phyloP scores from a whole-genome alignment of 129 eudicot genomes.

The Flaveria brownii region DNA sequence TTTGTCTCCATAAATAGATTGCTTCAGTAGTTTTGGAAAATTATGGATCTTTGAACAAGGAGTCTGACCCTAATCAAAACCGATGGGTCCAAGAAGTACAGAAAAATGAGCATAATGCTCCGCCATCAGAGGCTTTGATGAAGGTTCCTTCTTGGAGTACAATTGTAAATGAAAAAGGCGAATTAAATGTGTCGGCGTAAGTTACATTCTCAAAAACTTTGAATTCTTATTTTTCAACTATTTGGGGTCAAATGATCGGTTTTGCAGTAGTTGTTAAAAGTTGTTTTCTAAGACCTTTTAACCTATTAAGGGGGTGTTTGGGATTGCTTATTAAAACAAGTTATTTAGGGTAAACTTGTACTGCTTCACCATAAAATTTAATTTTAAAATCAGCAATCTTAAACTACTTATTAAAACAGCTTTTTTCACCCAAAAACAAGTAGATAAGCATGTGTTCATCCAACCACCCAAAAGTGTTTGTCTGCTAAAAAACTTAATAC shows the following conservation, averaged over 20 bases:
- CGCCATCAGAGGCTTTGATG: slow-evolving; percentile 42
- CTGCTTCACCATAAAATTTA: background rate
- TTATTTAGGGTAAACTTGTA: background rate
- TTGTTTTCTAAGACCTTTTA: background rate
- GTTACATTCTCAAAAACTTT: slow-evolving; percentile 1
- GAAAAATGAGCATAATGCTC: slow-evolving; percentile 49
- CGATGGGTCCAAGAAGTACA: slow-evolving; percentile 64
- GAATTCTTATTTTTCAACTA: background rate
- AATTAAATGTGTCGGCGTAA: slow-evolving; percentile 70
- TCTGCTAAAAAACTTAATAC: background rate
- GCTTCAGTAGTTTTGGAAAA: slow-evolving; percentile 89
- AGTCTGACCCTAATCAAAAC: slow-evolving; percentile 48
- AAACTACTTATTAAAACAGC: background rate
- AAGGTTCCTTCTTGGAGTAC: slow-evolving; percentile 77
- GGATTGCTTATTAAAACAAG: background rate
- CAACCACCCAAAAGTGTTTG: slow-evolving; percentile 4
- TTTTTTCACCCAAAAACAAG: background rate
- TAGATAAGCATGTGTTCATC: background rate
- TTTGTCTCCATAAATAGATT: slow-evolving; percentile 49
- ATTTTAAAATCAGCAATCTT: background rate
- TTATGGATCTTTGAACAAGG: slow-evolving; percentile 47
- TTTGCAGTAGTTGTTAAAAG: background rate
- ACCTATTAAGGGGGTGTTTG: background rate
- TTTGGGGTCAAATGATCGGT: background rate
- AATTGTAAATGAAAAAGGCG: slow-evolving; percentile 82